These are phyloP conservation scores for Bimuria novae-zelandiae DNA, from an alignment of 2,329 filamentous ascomycete genomes.

Conservation along the genomic window DNA sequence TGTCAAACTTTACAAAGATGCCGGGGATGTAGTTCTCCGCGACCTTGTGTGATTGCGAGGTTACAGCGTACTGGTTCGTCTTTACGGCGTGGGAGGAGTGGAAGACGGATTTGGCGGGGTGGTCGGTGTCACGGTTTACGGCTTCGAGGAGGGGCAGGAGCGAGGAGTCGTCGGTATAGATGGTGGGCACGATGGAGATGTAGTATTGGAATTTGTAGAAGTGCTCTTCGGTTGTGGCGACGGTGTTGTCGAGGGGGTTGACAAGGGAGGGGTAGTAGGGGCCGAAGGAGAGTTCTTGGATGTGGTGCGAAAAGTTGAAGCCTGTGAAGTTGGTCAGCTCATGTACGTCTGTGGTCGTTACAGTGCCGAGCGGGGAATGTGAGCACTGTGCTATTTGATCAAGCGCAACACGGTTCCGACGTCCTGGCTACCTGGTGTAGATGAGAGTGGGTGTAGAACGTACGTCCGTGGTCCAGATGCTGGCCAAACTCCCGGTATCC, in stretches of 20 bases:
- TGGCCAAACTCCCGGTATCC: slow-evolving; percentile 83
- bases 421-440: too few species aligned
- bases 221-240: slow-evolving; percentile 71
- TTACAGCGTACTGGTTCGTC: slow-evolving; percentile 98
- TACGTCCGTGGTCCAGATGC: slow-evolving; percentile 82
- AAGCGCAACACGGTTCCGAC: too few species aligned
- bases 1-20: slow-evolving; percentile 98
- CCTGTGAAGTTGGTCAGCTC: slow-evolving; percentile 53
- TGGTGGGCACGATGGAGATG: slow-evolving; percentile 89
- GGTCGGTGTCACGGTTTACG: slow-evolving; percentile 40
- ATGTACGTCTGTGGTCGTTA: not conserved
- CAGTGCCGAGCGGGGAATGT: too few species aligned
- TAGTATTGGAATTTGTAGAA: slow-evolving; percentile 99
- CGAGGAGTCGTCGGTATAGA: slow-evolving; percentile 67
- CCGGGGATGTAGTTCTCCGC: slow-evolving; percentile 76
- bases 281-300: slow-evolving; percentile 95
- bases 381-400: too few species aligned
- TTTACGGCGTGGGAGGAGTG: slow-evolving; percentile 64
- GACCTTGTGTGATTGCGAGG: slow-evolving; percentile 77
- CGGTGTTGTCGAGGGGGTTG: slow-evolving; percentile 92
- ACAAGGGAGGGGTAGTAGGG: slow-evolving; percentile 92
- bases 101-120: slow-evolving; percentile 45
- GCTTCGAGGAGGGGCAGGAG: slow-evolving; percentile 54
- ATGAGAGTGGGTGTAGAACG: slow-evolving; percentile 33
- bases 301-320: slow-evolving; percentile 97